Base-by-base conservation (phyloP, 345 rosid genomes). In the Aurinia saxatilis region DNA sequence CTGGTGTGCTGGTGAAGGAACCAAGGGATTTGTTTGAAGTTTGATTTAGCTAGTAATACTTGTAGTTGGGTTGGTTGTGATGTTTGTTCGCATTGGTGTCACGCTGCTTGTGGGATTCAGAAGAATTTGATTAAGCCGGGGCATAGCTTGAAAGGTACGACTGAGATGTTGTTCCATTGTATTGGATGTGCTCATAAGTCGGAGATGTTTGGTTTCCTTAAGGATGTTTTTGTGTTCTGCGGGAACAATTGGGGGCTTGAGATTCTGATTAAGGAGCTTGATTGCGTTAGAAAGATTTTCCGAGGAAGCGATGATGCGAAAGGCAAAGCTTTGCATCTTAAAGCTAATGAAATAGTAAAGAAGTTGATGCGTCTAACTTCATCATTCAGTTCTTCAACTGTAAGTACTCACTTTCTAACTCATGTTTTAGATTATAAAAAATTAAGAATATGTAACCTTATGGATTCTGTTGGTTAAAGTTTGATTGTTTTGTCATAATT, bases 41-140 rank as follows among this genome's bases (percentile, higher is more conserved):
- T 93, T 40, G 99, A 93, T 76, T 85, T 84, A 38, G 99, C 99
- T 9, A 86, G 45, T 71, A 90, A 93, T 68, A 93, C 99, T 30
- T 93, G 99, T 78, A 87, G 95, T 81, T 93, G 99, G 99, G 97
- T 93, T 49, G 99, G 99, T 0, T 93, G 99, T 68, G 99, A 93
- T 69, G 95, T 84, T 1, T 93, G 99, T 64, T 87, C 97, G 16
- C 99, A 93, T 79, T 93, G 99, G 99, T 93, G 97, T 71, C 99
- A 93, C 57, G 92, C 96, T 40, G 84, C 84, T 3, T 93, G 99
- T 78, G 99, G 99, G n/a, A 73, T 87, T 58, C 87, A 83, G 74
- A 78, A 73, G 77, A 87, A 82, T 73, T 83, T 90, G 18, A 87
- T 93, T 54, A 87, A 78, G 57, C 92, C 95, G 0, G 97, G 91